Base-by-base conservation (phyloP, 2,329 filamentous ascomycete genomes). In the Neurospora crassa region DNA sequence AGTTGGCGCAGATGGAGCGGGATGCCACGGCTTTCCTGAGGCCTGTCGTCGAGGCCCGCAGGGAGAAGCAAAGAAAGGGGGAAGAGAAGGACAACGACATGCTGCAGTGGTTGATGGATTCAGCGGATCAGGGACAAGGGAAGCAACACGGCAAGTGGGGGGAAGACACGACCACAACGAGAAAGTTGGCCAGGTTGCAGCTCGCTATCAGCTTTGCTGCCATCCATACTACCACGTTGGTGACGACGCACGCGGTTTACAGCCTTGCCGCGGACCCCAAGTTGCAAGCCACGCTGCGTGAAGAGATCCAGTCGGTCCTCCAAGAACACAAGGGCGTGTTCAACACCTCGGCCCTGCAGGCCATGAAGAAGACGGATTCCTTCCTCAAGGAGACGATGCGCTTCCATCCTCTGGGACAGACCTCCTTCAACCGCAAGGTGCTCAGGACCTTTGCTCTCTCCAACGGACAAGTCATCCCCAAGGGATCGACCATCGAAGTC, bases 241-340 rank as follows among this genome's bases (percentile, higher is more conserved):
- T 83, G 0, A 74, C 81, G 0, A 84, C 83, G 1, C 87, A 81
- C 71, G 83, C 74, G 80, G 81, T 90, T 68, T 88, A 85, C 75
- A 84, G 86, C 71, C 76, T 90, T 3, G 83, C 83, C 0, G 80
- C 83, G 7, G 78, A 81, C 74, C 86, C 86, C 0, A 83, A 88
- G 40, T 81, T 85, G 74, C 78, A 86, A 42, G 79, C 84, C 5
- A 81, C 83, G 12, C 77, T 89, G 1, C 83, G 87, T 1, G 81
- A 86, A 24, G 87, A 90, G 74, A 83, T 85, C 7, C 75, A 79
- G 2, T 74, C 79, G 0, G 81, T 81, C 0, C 75, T 85, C 0
- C 76, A 76, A 1, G 78, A 78, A 16, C 76, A 80, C 29, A 77
- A 78, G 37, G 79, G 75, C 40, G 73, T 74, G 7, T 77, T 79